Evolutionary conservation across 208 protist species (phyloP), one percentile per base, ranked within the genome.

Genomic region (Phytomonas serpens): DNA sequence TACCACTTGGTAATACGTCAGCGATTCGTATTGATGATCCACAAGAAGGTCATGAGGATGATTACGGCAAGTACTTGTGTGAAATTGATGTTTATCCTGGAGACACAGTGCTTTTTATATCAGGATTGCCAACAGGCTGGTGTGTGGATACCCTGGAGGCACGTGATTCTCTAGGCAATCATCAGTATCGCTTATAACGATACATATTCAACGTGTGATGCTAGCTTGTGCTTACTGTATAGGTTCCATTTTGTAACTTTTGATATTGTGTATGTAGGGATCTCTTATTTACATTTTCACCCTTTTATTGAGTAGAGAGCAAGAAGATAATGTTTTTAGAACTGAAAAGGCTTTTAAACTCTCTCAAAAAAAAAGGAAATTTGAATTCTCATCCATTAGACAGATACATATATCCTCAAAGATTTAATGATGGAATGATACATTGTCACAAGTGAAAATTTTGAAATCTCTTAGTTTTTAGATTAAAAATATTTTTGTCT

Each of bases 11-110:
- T 31, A 74, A 82, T 38, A 87, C 86, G 52, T 85, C 75, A 52
- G 86, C 84, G 66, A 88, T 88, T 76, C 86, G 89, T 63, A 86
- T 92, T 19, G 86, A 92, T 63, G 86, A 92, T 61, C 89, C 89
- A 9, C 80, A 90, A 19, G 80, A 87, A 31, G 89, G 89, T 67
- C 78, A 83, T 38, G 86, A 92, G 70, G 84, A 88, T 42, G 86
- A 94, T 72, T 87, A 77, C 52, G 86, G 89, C 51, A 92, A 92
- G 78, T 92, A 85, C 74, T 61, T 94, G 23, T 88, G 78, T 64
- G 86, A 94, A 73, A 82, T 94, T 30, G 89, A 94, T 71, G 73
- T 94, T 32, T 61, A 64, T 1, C 86, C 89, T 2, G 82, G 82
- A 13, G 79, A 82, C 68, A 94, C 89, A 36, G 79, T 90, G 79